Conservation (phyloP, 129 eudicot species). For the Flaveria brownii region DNA sequence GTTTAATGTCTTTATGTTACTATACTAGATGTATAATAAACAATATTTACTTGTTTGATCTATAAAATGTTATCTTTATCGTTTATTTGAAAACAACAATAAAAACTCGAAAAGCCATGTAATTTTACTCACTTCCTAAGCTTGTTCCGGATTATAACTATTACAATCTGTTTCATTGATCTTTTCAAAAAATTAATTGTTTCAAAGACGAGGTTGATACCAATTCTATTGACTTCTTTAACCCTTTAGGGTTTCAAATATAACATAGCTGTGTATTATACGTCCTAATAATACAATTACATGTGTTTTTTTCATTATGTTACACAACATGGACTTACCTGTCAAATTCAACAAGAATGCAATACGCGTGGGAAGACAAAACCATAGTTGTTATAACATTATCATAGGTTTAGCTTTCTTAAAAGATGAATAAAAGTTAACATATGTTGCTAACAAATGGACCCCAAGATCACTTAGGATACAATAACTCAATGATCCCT, state of each 20-base stretch:
- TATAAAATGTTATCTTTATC: too few species aligned
- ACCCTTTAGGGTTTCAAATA: not conserved
- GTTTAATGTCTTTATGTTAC: too few species aligned
- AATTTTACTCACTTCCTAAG: too few species aligned
- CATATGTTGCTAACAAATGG: not conserved
- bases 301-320: not conserved
- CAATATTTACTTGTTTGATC: too few species aligned
- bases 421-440: not conserved
- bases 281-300: not conserved
- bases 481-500: not conserved
- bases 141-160: too few species aligned
- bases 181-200: too few species aligned
- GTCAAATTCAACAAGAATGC: not conserved
- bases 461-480: not conserved
- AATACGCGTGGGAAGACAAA: too few species aligned
- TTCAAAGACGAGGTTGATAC: too few species aligned
- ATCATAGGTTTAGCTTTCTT: not conserved
- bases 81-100: too few species aligned
- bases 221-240: not conserved
- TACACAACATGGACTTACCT: not conserved
- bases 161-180: too few species aligned
- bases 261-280: not conserved
- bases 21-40: too few species aligned
- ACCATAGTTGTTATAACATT: not conserved
- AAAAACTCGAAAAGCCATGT: too few species aligned